Conservation (phyloP, 805 yeast species). For the Kurtzmaniella fragi region DNA sequence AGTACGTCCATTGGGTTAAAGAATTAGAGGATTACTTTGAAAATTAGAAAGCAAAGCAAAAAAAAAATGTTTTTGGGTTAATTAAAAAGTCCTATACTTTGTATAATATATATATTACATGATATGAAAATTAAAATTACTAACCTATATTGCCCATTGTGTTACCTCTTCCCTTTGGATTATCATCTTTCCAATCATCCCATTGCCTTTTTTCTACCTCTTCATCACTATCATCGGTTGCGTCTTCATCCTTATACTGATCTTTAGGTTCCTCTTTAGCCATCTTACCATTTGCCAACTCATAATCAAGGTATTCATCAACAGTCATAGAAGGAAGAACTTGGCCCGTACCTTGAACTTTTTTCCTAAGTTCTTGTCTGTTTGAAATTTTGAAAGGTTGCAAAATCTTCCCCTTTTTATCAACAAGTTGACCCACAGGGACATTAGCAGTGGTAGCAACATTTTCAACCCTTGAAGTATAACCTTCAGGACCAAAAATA, state of each 20-base stretch:
- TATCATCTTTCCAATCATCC: slow-evolving; percentile 89
- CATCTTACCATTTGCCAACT: slow-evolving; percentile 80
- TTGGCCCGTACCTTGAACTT: slow-evolving; percentile 90
- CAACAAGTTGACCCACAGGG: slow-evolving; percentile 27
- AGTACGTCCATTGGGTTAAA: slow-evolving; percentile 32
- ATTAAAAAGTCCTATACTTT: neutral
- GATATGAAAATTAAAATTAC: neutral
- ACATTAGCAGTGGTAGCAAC: slow-evolving; percentile 35
- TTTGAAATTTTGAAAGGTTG: slow-evolving; percentile 73
- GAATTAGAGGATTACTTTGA: slow-evolving; percentile 22
- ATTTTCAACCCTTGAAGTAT: slow-evolving; percentile 60
- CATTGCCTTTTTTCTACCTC: slow-evolving; percentile 78
- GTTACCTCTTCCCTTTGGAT: slow-evolving; percentile 88
- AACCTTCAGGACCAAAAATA: slow-evolving; percentile 25
- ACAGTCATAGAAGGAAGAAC: slow-evolving; percentile 89
- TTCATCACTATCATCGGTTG: slow-evolving; percentile 46
- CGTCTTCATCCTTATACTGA: slow-evolving; percentile 34
- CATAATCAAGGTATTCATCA: slow-evolving; percentile 86
- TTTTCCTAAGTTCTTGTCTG: slow-evolving; percentile 50
- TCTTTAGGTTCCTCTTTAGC: slow-evolving; percentile 41
- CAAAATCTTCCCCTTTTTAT: slow-evolving; percentile 71
- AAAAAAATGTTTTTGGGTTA: neutral
- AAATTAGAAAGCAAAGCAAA: slow-evolving; percentile 3
- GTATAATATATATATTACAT: neutral
- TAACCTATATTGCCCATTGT: slow-evolving; percentile 47